Percentiles rank a stretch among this genome's conserved stretches.
These are phyloP conservation scores for Metschnikowia chrysomelidarum DNA, from an alignment of 805 yeast genomes.

Conservation along the genomic window DNA sequence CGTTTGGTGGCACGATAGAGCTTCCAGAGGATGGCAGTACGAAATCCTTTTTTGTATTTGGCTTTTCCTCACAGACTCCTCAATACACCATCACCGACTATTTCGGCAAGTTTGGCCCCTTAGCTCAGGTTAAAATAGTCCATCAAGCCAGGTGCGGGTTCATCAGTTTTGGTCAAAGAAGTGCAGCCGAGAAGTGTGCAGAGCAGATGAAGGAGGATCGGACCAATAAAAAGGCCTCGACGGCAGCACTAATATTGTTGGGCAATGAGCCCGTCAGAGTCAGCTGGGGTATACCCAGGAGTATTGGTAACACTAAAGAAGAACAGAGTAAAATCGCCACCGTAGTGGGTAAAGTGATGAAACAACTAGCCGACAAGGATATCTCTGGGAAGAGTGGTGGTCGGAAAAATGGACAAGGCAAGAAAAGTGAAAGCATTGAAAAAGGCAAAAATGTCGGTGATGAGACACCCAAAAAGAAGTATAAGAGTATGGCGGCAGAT, in stretches of 20 bases:
- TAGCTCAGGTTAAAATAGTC: constrained; percentile 49
- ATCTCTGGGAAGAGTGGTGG: constrained; percentile 4
- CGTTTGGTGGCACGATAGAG: constrained; percentile 58
- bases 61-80: constrained; percentile 64
- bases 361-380: constrained; percentile 48
- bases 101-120: constrained; percentile 45
- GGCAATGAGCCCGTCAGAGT: constrained; percentile 47
- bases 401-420: not conserved
- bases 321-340: constrained; percentile 49
- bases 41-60: constrained; percentile 72
- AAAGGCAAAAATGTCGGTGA: not conserved
- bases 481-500: constrained; percentile 14
- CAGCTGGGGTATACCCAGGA: constrained; percentile 51
- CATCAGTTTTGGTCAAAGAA: constrained; percentile 49
- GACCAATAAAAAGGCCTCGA: constrained; percentile 23
- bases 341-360: constrained; percentile 53
- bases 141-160: constrained; percentile 66
- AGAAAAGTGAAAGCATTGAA: constrained; percentile 1
- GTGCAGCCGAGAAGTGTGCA: constrained; percentile 49
- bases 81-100: constrained; percentile 56
- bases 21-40: constrained; percentile 35
- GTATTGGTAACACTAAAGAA: constrained; percentile 39
- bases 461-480: constrained; percentile 1
- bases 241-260: constrained; percentile 35
- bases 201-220: constrained; percentile 23